Evolutionary conservation across 2,329 filamentous ascomycete species (phyloP), one percentile per base, ranked within the genome.

Genomic region (Amylocarpus encephaloides): DNA sequence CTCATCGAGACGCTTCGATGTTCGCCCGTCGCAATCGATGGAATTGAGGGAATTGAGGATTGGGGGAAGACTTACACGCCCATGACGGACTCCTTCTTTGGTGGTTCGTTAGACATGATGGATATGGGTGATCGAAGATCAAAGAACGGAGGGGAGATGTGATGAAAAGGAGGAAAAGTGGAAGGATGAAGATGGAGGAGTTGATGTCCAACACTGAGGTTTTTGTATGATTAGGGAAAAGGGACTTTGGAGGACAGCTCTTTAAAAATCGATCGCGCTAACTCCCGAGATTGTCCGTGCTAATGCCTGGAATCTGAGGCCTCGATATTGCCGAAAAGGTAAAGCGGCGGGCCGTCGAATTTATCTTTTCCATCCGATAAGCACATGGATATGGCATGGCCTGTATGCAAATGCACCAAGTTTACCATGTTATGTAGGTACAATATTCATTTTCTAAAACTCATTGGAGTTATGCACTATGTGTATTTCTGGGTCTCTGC

Each of bases 131-230:
- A 61, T 61, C 53, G 44, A 54, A 47, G 56, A 60, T 61, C 59
- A 73, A 79, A 77, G 70, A 70, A 78, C 67, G 75, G 79, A 82
- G 78, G 73, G 78, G 79, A 81, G 79, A 81, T 76, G 70, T 52
- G 33, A 63, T 64, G 54, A 54, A 54, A 53, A 51, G 36, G 52
- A 52, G 42, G 58, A 55, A 55, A 51, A 52, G 49, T 52, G 49
- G 46, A 45, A 56, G 44, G 52, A 36, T 43, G 49, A 43, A 44
- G 45, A 26, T 26, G 22, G 22, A 26, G 52, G 39, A 51, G 50
- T 58, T 53, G 43, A 43, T 43, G 46, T 43, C 16, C 32, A 50
- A 13, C n/a, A 55, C 53, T 40, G 53, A 52, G 46, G 35, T 51
- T 54, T 62, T 61, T 61, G 51, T 58, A 53, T 52, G 53, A 19